phyloP scores from a whole-genome alignment of 108 stramenopile genomes.

The Cyclotella atomus region DNA sequence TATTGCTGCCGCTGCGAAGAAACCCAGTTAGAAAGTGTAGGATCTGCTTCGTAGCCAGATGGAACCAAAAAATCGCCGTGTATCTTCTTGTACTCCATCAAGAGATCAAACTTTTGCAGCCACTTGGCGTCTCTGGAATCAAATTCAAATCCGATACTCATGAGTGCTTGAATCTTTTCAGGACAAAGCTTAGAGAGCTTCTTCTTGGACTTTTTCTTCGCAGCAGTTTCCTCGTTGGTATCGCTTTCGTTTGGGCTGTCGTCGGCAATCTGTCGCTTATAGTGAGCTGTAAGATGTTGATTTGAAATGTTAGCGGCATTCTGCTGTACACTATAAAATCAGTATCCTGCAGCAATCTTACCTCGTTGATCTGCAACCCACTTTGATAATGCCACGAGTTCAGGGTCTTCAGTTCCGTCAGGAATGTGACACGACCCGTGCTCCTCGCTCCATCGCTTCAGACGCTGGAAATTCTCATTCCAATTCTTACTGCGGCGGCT shows the following conservation, averaged over 20 bases:
- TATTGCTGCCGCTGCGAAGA: constrained; percentile 44
- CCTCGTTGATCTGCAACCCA: constrained; percentile 47
- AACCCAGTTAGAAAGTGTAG: constrained; percentile 47
- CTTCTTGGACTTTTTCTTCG: constrained; percentile 36
- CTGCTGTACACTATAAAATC: not conserved
- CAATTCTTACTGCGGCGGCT: constrained; percentile 38
- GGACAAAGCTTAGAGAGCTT: constrained; percentile 30
- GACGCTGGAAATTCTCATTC: constrained; percentile 46
- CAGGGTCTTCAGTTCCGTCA: constrained; percentile 37
- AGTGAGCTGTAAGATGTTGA: not conserved
- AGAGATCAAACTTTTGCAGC: constrained; percentile 38
- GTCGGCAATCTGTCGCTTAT: constrained; percentile 38
- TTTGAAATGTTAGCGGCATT: not conserved
- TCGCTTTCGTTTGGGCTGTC: constrained; percentile 13
- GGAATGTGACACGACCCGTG: constrained; percentile 35
- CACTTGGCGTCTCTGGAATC: constrained; percentile 48
- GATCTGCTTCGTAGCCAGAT: constrained; percentile 37
- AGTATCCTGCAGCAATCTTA: not conserved
- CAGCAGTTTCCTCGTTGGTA: not conserved
- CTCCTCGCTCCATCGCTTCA: constrained; percentile 31
- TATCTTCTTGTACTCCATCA: constrained; percentile 32
- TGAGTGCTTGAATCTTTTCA: constrained; percentile 32
- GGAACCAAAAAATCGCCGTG: constrained; percentile 43
- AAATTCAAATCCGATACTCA: constrained; percentile 43
- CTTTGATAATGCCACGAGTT: constrained; percentile 26